Conservation (phyloP, 2,329 filamentous ascomycete species). For the Phaeophleospora eucalypticola region DNA sequence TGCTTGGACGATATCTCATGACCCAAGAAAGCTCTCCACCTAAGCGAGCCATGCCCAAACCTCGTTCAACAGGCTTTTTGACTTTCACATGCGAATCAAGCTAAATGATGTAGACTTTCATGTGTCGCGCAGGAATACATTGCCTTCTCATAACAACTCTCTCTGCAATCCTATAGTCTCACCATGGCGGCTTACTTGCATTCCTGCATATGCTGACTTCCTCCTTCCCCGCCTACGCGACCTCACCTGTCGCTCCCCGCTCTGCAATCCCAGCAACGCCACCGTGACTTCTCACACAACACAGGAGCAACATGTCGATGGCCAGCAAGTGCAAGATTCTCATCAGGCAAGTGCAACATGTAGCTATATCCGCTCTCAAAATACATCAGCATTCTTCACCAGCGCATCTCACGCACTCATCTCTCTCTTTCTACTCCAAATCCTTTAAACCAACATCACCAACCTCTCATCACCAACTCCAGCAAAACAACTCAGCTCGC, state of each 20-base stretch:
- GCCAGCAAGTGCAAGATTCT: not conserved
- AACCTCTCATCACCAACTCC: not conserved
- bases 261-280: not conserved
- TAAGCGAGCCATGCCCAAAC: too few species aligned
- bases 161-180: too few species aligned
- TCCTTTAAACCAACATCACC: slow-evolving; percentile 4
- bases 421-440: slow-evolving; percentile 5
- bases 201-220: too few species aligned
- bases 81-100: too few species aligned
- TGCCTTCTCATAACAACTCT: too few species aligned
- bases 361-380: not conserved
- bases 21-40: too few species aligned
- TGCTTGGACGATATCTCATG: too few species aligned
- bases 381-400: not conserved
- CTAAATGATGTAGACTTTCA: too few species aligned
- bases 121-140: too few species aligned
- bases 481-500: not conserved
- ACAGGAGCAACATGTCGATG: not conserved
- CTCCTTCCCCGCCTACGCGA: not conserved
- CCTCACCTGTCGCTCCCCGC: not conserved
- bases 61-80: too few species aligned
- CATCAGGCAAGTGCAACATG: not conserved
- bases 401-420: slow-evolving; percentile 2
- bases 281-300: not conserved
- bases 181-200: too few species aligned